Base-by-base conservation (phyloP, 2,329 filamentous ascomycete genomes). In the Myriosclerotinia duriaeana region DNA sequence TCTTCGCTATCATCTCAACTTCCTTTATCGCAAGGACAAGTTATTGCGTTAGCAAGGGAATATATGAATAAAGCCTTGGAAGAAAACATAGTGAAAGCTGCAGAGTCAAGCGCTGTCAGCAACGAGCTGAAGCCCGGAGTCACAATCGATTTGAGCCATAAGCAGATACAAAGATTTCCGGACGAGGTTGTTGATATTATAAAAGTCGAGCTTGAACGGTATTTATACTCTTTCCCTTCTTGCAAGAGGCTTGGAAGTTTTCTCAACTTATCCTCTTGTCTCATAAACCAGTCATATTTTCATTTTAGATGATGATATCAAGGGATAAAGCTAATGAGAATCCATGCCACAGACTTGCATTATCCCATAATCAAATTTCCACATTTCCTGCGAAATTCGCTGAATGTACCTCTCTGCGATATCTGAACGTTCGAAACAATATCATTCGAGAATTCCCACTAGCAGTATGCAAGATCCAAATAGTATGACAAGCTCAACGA, bases 351-450 rank as follows among this genome's bases (percentile, higher is more conserved):
- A 93, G 90, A 72, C 85, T 94, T 64, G 91, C 91, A 60, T 81
- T 94, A 70, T 92, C 90, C n/a, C 90, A 93, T 79, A 93, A 93
- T 77, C 87, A 86, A 71, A 81, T 93, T 67, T 83, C 86, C 42
- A 82, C 84, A n/a, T 85, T 94, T 56, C 91, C 91, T 7, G 75
- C 81, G 34, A 85, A 89, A 64, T 90, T 93, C 72, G 83, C 88
- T 46, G 90, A 93, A 79, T 93, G 90, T 79, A 88, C 86, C 53
- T 89, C 89, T 60, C 79, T 94, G 68, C 88, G 90, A 69, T 94
- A 94, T 76, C 84, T 94, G 68, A 94, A 94, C 73, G 87, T 93
- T 69, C 83, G 90, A 75, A 90, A 90, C 78, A 94, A 93, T 75
- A 82, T 86, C 73, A 87, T 93, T 75, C 78, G 83, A 70, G 84